These are phyloP conservation scores for Populus tremula DNA, from an alignment of 345 rosid species.

Conservation along the genomic window DNA sequence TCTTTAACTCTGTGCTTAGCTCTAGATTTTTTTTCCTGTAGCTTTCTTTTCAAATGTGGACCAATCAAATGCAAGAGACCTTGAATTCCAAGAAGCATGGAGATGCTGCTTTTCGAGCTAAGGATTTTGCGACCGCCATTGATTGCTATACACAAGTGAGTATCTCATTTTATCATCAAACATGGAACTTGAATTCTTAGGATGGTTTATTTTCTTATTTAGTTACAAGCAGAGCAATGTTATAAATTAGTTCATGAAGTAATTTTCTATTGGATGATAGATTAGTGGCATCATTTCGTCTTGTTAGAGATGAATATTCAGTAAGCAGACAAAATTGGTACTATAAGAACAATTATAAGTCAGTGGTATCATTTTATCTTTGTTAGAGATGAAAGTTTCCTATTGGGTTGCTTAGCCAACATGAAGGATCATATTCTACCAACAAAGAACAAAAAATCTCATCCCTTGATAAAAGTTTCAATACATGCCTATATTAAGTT, in stretches of 20 bases:
- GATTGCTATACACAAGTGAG: constrained; percentile 77
- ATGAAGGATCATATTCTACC: background rate
- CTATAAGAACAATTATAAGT: background rate
- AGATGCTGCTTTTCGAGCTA: constrained; percentile 83
- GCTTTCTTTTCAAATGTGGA: constrained; percentile 99
- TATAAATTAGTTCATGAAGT: background rate
- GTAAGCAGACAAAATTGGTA: background rate
- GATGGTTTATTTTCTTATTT: background rate
- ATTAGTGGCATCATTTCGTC: too few relatives aligned
- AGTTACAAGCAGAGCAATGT: background rate
- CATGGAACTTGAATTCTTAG: background rate
- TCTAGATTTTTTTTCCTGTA: constrained; percentile 21
- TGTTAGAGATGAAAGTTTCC: background rate
- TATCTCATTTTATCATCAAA: background rate
- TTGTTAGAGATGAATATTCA: too few relatives aligned
- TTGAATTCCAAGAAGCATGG: constrained; percentile 86
- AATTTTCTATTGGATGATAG: too few relatives aligned
- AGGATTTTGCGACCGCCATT: constrained; percentile 70
- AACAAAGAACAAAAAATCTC: background rate
- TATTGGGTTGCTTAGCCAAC: background rate
- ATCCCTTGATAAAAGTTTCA: background rate
- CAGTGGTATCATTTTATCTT: background rate
- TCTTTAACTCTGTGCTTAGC: background rate
- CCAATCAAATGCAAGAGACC: constrained; percentile 90
- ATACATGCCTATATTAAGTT: background rate